phyloP scores from a whole-genome alignment of 176 grass and related monocot genomes.

The Rhipidocladum racemiflorum region DNA sequence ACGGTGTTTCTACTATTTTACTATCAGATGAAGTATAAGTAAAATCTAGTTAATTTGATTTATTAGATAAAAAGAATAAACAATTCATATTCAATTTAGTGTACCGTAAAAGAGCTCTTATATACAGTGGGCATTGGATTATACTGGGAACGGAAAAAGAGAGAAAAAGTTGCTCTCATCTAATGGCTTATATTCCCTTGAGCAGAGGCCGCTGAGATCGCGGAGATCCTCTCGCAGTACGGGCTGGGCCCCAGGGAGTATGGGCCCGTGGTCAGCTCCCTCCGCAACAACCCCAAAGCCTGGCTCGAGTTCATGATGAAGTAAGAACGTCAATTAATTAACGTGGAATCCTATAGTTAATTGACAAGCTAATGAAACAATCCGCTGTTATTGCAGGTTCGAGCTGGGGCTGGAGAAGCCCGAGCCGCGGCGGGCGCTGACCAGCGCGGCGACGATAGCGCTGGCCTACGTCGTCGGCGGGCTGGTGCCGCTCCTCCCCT shows the following conservation, averaged over 20 bases:
- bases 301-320: conserved; percentile 99
- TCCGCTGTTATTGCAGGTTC: conserved; percentile 38
- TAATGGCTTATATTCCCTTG: not conserved
- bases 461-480: conserved; percentile 69
- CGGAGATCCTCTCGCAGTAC: conserved; percentile 69
- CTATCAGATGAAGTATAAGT: too few relatives aligned
- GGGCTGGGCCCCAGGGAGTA: conserved; percentile 75
- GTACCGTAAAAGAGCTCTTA: too few relatives aligned
- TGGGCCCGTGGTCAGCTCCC: conserved; percentile 57
- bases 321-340: conserved; percentile 5
- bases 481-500: conserved; percentile 80
- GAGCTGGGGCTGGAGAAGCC: conserved; percentile 88
- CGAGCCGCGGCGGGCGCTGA: conserved; percentile 67
- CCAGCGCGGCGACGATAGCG: conserved; percentile 75
- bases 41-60: too few relatives aligned
- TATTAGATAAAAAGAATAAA: too few relatives aligned
- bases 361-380: too few relatives aligned
- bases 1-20: too few relatives aligned
- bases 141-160: too few relatives aligned
- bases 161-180: not conserved
- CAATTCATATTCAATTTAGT: too few relatives aligned
- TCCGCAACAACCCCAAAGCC: conserved; percentile 71
- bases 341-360: not conserved
- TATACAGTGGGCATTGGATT: too few relatives aligned
- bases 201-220: conserved; percentile 92